Evolutionary conservation across 352 stramenopile species (phyloP).

Genomic region (Peronosclerospora sorghi): DNA sequence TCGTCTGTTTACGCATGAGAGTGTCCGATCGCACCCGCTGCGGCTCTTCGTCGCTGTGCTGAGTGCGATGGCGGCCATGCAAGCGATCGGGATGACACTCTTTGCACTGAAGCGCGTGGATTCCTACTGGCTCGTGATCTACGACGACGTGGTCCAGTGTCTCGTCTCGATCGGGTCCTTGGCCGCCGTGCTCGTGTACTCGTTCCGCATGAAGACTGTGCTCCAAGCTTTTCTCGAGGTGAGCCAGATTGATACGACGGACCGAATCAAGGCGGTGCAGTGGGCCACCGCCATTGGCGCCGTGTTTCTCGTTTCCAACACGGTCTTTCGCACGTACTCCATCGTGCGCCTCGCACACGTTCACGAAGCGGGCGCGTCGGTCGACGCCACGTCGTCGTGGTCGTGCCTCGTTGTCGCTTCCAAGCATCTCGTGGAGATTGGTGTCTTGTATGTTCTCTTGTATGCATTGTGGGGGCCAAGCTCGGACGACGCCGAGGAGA

Average conservation of each 20-base stretch:
- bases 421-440: slow-evolving; percentile 89
- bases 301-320: slow-evolving; percentile 91
- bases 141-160: slow-evolving; percentile 84
- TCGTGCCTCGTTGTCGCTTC: slow-evolving; percentile 87
- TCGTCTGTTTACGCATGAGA: slow-evolving; percentile 73
- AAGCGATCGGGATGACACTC: slow-evolving; percentile 79
- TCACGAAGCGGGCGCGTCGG: slow-evolving; percentile 76
- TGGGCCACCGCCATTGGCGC: slow-evolving; percentile 93
- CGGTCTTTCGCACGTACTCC: slow-evolving; percentile 78
- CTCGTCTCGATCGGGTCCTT: slow-evolving; percentile 84
- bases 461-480: slow-evolving; percentile 89
- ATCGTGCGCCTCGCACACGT: slow-evolving; percentile 82
- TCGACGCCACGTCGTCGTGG: slow-evolving; percentile 86
- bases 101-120: slow-evolving; percentile 81
- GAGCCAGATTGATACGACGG: slow-evolving; percentile 94
- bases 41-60: slow-evolving; percentile 83
- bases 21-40: slow-evolving; percentile 73
- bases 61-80: slow-evolving; percentile 46
- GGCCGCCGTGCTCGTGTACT: slow-evolving; percentile 90
- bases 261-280: slow-evolving; percentile 91
- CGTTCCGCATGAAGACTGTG: slow-evolving; percentile 92
- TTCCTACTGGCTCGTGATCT: slow-evolving; percentile 91
- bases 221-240: slow-evolving; percentile 92
- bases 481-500: slow-evolving; percentile 48
- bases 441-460: slow-evolving; percentile 90